phyloP scores from a whole-genome alignment of 768 basidiomycete species.

The Rhizopogon vesiculosus region DNA sequence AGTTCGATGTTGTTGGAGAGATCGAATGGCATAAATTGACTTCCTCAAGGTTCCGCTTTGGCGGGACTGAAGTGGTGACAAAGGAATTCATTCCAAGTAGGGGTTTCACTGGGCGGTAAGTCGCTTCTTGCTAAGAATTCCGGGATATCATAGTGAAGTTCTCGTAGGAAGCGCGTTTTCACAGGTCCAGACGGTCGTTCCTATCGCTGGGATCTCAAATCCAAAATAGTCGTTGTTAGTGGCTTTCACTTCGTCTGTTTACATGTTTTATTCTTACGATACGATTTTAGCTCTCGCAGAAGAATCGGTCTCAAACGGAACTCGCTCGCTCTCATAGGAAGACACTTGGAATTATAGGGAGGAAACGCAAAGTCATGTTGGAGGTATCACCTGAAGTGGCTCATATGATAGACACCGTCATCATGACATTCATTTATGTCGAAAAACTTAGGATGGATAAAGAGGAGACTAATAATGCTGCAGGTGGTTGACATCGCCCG shows the following conservation, averaged over 20 bases:
- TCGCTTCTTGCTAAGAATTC: neutral
- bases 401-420: slow-evolving; percentile 22
- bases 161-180: slow-evolving; percentile 14
- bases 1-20: slow-evolving; percentile 25
- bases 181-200: slow-evolving; percentile 26
- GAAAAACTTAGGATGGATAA: slow-evolving; percentile 25
- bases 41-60: slow-evolving; percentile 26
- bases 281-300: slow-evolving; percentile 12
- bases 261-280: neutral
- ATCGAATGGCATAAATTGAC: slow-evolving; percentile 29
- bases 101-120: slow-evolving; percentile 19
- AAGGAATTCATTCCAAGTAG: slow-evolving; percentile 20
- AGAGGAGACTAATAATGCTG: slow-evolving; percentile 6
- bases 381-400: slow-evolving; percentile 14
- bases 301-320: slow-evolving; percentile 10
- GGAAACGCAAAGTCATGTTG: slow-evolving; percentile 13
- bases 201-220: slow-evolving; percentile 30
- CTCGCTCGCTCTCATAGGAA: slow-evolving; percentile 17
- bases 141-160: no score
- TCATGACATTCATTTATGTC: slow-evolving; percentile 28
- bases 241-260: neutral
- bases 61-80: slow-evolving; percentile 19
- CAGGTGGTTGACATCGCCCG: neutral
- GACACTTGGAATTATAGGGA: slow-evolving; percentile 15
- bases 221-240: slow-evolving; percentile 12